phyloP scores from a whole-genome alignment of 2,329 filamentous ascomycete species.

The Aspergillus proliferans region DNA sequence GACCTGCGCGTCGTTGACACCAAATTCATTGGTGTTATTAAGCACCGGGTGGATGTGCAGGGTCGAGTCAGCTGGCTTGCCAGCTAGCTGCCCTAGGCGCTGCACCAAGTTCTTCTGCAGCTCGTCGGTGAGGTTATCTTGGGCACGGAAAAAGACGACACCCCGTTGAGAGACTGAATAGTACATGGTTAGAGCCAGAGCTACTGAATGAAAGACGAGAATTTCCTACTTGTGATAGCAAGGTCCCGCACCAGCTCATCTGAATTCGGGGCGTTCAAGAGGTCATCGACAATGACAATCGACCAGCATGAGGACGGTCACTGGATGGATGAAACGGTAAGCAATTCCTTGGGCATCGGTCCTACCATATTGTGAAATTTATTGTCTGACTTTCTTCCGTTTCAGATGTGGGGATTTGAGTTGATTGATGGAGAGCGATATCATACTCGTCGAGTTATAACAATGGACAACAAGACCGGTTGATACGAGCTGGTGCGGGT shows the following conservation, averaged over 20 bases:
- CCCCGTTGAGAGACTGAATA: constrained; percentile 56
- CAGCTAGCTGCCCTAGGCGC: constrained; percentile 53
- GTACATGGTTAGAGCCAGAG: neutral
- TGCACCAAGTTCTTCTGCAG: constrained; percentile 61
- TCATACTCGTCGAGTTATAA: no score
- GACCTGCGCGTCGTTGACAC: constrained; percentile 54
- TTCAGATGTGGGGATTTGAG: no score
- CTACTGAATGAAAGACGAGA: neutral
- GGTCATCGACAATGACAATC: constrained; percentile 28
- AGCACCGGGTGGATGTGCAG: constrained; percentile 57
- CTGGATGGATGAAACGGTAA: no score
- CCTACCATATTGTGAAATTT: no score
- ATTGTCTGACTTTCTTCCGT: no score
- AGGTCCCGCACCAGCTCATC: constrained; percentile 61
- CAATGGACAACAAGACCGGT: no score
- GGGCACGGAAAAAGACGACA: constrained; percentile 64
- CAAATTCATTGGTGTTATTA: constrained; percentile 50
- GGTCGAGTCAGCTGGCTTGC: constrained; percentile 52
- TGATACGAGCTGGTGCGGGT: no score
- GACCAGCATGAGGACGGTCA: no score
- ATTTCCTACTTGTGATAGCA: constrained; percentile 56
- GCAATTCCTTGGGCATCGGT: no score
- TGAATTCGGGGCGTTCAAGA: constrained; percentile 53
- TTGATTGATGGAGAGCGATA: no score
- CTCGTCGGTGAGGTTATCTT: constrained; percentile 55